These are phyloP conservation scores for Lomentospora prolificans DNA, from an alignment of 2,329 filamentous ascomycete genomes.

Conservation along the genomic window DNA sequence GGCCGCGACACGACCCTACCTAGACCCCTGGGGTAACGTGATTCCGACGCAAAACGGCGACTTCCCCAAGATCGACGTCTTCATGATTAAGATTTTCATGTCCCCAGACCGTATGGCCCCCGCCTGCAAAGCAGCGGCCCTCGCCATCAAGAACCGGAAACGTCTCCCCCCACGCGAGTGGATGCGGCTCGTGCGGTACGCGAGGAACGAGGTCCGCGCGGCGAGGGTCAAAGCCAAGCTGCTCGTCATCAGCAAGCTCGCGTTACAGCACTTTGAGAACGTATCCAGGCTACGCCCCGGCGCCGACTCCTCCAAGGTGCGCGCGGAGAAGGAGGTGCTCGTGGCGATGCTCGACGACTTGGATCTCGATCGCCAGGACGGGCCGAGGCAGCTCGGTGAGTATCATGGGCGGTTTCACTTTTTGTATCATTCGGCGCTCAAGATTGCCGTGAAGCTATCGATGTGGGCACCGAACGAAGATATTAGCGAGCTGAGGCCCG, in stretches of 20 bases:
- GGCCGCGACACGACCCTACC: constrained; percentile 24
- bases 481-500: neutral
- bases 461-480: neutral
- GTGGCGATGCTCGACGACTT: constrained; percentile 1
- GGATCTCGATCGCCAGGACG: neutral
- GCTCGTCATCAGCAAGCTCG: neutral
- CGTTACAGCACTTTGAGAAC: constrained; percentile 6
- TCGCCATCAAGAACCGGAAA: neutral
- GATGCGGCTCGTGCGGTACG: neutral
- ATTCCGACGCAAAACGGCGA: constrained; percentile 20
- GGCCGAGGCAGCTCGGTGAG: neutral
- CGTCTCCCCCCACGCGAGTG: neutral
- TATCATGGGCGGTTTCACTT: constrained; percentile 7
- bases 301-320: neutral
- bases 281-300: neutral
- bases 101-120: constrained; percentile 4
- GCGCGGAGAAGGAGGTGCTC: neutral
- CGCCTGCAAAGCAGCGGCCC: neutral
- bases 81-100: constrained; percentile 30
- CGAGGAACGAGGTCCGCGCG: constrained; percentile 3
- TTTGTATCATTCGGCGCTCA: neutral
- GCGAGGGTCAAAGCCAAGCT: neutral
- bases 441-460: neutral
- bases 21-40: constrained; percentile 18
- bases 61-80: constrained; percentile 29